phyloP scores from a whole-genome alignment of 345 rosid genomes.

The Citrus inodora region DNA sequence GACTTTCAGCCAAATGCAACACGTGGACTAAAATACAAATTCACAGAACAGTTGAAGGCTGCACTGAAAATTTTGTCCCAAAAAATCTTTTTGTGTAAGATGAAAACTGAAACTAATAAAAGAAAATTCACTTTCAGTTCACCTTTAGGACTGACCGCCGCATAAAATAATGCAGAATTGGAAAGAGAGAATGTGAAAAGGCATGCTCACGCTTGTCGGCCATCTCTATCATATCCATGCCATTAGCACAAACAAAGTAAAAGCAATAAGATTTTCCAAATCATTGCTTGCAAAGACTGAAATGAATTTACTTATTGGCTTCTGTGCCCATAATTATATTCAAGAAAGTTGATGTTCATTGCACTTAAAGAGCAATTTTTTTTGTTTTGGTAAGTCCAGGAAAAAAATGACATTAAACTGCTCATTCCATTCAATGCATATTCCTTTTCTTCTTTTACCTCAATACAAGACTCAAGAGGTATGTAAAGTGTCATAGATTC shows the following conservation, averaged over 20 bases:
- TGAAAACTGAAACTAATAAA: not conserved
- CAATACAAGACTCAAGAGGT: conserved; percentile 17
- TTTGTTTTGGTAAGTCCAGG: no score
- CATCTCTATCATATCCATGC: conserved; percentile 27
- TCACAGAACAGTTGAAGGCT: not conserved
- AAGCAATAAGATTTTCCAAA: conserved; percentile 18
- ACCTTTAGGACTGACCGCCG: conserved; percentile 21
- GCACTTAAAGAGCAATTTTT: not conserved
- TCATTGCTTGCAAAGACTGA: conserved; percentile 22
- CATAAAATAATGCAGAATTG: conserved; percentile 18
- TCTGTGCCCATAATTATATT: conserved; percentile 12
- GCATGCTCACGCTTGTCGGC: conserved; percentile 56
- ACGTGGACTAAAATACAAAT: not conserved
- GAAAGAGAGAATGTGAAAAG: conserved; percentile 21
- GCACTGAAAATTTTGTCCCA: not conserved
- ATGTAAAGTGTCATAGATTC: conserved; percentile 11
- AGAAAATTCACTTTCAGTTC: conserved; percentile 1
- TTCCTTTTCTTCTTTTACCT: not conserved
- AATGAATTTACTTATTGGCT: conserved; percentile 4
- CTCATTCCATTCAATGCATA: conserved; percentile 12
- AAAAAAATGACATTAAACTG: not conserved
- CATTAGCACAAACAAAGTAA: conserved; percentile 3
- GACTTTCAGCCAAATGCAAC: not conserved
- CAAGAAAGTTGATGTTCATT: conserved; percentile 17
- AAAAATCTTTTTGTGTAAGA: no score